A percentile compares a stretch with the other conserved stretches of the same genome.
Evolutionary conservation across 345 rosid genomes (phyloP).

Genomic region (Eucalyptus viminalis): DNA sequence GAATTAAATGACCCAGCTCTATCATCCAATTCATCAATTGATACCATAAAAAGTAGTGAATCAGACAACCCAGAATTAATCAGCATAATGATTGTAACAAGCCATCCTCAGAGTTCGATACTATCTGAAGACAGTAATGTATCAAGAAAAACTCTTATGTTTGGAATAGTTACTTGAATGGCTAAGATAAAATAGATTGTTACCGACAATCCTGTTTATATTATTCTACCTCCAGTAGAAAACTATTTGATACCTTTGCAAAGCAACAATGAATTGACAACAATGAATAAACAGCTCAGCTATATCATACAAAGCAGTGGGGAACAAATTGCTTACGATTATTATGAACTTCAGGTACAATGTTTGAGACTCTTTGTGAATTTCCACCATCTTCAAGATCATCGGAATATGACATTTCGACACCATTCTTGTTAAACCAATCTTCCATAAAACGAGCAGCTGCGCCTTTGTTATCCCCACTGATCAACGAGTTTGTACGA

Average conservation of each 20-base stretch:
- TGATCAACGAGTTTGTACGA: constrained; percentile 84
- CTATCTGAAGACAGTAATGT: background rate
- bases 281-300: background rate
- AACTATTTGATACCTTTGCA: background rate
- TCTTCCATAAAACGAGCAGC: constrained; percentile 98
- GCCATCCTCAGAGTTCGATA: background rate
- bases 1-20: background rate
- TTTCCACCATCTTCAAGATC: constrained; percentile 24
- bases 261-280: too few relatives aligned
- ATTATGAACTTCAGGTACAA: constrained; percentile 25
- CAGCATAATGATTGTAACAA: background rate
- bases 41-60: background rate
- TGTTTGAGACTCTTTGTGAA: constrained; percentile 67
- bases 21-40: background rate
- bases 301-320: background rate
- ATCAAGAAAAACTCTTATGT: background rate
- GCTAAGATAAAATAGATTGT: background rate
- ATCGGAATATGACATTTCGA: constrained; percentile 17
- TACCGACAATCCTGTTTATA: background rate
- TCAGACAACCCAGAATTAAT: background rate
- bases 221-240: background rate
- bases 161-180: background rate
- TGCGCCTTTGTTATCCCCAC: constrained; percentile 99
- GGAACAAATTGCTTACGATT: constrained; percentile 35
- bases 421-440: constrained; percentile 53